Evolutionary conservation across 2,329 filamentous ascomycete genomes (phyloP).

Genomic region (Stenocarpella maydis): DNA sequence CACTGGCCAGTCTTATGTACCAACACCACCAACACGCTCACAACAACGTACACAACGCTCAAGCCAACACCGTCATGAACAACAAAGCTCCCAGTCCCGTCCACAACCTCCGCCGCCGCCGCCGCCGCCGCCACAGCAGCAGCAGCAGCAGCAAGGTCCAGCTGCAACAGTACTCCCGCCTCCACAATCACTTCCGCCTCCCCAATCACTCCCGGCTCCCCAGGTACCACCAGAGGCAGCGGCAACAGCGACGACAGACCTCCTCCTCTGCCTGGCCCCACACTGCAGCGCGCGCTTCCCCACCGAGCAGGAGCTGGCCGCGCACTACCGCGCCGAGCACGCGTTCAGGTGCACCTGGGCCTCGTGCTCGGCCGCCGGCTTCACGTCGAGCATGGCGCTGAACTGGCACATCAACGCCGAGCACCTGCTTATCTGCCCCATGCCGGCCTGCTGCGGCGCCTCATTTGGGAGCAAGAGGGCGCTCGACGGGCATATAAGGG

Average conservation of each 20-base stretch:
- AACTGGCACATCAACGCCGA: slow-evolving; percentile 54
- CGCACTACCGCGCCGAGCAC: slow-evolving; percentile 41
- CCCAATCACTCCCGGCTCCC: not conserved
- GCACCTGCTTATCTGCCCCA: slow-evolving; percentile 53
- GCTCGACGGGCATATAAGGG: slow-evolving; percentile 48
- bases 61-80: not conserved
- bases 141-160: not conserved
- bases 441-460: slow-evolving; percentile 48
- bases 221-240: not conserved
- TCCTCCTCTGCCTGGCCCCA: slow-evolving; percentile 30
- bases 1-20: not conserved
- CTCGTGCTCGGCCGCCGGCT: slow-evolving; percentile 47
- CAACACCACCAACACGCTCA: not conserved
- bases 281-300: slow-evolving; percentile 29
- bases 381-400: slow-evolving; percentile 49
- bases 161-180: too few species aligned
- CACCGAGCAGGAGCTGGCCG: slow-evolving; percentile 18
- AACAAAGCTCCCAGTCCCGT: not conserved
- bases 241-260: not conserved
- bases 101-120: too few species aligned
- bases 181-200: not conserved
- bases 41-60: not conserved
- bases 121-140: not conserved
- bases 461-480: slow-evolving; percentile 46
- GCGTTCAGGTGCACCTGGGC: slow-evolving; percentile 51